Percentiles rank a stretch among this genome's conserved stretches.
phyloP scores from a whole-genome alignment of 805 yeast genomes.

The Komagataella phaffii region DNA sequence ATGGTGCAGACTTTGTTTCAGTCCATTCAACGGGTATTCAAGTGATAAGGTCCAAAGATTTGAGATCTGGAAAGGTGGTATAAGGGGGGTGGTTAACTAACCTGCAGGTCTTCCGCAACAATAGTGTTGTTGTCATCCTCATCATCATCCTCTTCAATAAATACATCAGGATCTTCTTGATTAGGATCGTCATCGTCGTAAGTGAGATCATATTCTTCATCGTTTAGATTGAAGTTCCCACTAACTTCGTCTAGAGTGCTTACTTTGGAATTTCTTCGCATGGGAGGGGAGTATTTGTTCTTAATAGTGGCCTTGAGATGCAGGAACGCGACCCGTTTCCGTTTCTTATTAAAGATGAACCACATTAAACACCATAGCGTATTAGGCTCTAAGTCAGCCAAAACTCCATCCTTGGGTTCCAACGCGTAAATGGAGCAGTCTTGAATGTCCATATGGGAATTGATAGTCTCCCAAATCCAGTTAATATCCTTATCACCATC shows the following conservation, averaged over 20 bases:
- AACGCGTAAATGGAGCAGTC: conserved; percentile 39
- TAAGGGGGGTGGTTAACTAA: conserved; percentile 10
- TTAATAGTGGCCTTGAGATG: conserved; percentile 43
- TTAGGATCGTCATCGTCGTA: conserved; percentile 12
- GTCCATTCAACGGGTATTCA: conserved; percentile 10
- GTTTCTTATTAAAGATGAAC: conserved; percentile 83
- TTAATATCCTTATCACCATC: conserved; percentile 22
- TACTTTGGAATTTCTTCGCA: conserved; percentile 19
- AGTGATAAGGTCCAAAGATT: conserved; percentile 7
- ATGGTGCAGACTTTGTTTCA: conserved; percentile 14
- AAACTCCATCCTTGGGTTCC: conserved; percentile 47
- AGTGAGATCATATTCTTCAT: conserved; percentile 22
- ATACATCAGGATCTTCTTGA: conserved; percentile 17
- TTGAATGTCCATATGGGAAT: conserved; percentile 65
- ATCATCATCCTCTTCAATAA: conserved; percentile 22
- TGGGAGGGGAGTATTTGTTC: conserved; percentile 21
- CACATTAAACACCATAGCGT: conserved; percentile 70
- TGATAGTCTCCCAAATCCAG: conserved; percentile 83
- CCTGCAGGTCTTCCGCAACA: conserved; percentile 26
- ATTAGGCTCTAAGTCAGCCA: conserved; percentile 48
- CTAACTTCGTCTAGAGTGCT: conserved; percentile 17
- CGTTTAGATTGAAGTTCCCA: conserved; percentile 14
- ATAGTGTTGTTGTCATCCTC: conserved; percentile 12
- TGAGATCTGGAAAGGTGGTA: conserved; percentile 25
- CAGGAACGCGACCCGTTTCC: conserved; percentile 82